Evolutionary conservation across 495 filamentous ascomycete genomes (phyloP).

Genomic region (Xylaria scruposa): DNA sequence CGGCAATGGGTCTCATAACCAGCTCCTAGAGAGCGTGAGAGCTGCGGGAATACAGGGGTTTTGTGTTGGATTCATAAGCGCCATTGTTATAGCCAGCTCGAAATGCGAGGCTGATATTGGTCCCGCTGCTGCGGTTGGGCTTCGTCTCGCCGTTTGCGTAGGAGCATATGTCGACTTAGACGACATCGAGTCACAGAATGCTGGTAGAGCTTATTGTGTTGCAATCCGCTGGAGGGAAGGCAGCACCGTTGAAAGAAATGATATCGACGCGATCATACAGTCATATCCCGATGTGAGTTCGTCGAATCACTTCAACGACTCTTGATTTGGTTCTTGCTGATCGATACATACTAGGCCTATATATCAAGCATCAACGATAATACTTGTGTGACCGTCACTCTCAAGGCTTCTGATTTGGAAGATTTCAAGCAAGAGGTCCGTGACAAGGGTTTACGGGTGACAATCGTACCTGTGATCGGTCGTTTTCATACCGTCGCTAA

Average conservation of each 20-base stretch:
- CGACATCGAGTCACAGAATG: not conserved
- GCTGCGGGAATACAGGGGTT: conserved; percentile 42
- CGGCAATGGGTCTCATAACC: not conserved
- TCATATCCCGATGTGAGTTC: conserved; percentile 13
- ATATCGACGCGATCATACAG: not conserved
- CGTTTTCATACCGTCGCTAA: conserved; percentile 8
- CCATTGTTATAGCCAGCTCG: conserved; percentile 40
- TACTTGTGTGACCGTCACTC: conserved; percentile 33
- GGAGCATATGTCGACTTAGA: conserved; percentile 43
- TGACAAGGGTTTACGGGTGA: not conserved
- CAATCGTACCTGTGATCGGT: conserved; percentile 1
- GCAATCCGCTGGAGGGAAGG: conserved; percentile 15
- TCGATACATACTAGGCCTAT: conserved; percentile 33
- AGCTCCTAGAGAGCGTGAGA: not conserved
- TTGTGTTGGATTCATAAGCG: conserved; percentile 49
- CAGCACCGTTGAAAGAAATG: not conserved
- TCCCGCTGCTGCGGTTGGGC: conserved; percentile 18
- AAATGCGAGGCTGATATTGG: conserved; percentile 32
- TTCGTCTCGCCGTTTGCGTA: conserved; percentile 44
- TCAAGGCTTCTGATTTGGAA: conserved; percentile 23
- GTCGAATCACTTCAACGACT: not conserved
- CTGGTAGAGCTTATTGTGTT: not conserved
- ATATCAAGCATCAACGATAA: conserved; percentile 37
- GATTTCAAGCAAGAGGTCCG: not conserved
- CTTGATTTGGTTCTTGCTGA: conserved; percentile 1